phyloP scores from a whole-genome alignment of 257 asterid genomes.

The Anisodus acutangulus region DNA sequence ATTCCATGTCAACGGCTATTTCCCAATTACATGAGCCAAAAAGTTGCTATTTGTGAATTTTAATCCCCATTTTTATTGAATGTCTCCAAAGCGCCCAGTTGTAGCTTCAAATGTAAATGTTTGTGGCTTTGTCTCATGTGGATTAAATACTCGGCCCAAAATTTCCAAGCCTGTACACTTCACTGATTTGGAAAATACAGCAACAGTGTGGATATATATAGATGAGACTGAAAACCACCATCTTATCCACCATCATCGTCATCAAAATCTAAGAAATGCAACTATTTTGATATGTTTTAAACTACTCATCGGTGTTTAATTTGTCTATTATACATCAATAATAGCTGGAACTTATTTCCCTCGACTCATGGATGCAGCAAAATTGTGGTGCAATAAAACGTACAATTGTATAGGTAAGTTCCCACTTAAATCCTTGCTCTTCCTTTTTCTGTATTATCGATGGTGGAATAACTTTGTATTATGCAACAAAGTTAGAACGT shows the following conservation, averaged over 20 bases:
- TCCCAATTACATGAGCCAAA: too few species aligned
- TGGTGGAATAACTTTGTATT: neutral
- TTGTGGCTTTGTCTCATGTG: neutral
- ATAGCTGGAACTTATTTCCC: neutral
- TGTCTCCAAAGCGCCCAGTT: too few species aligned
- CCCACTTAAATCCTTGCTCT: slow-evolving; percentile 26
- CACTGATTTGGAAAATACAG: neutral
- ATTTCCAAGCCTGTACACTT: neutral
- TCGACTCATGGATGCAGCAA: slow-evolving; percentile 37
- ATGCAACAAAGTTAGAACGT: neutral
- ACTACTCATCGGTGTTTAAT: neutral
- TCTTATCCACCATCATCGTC: slow-evolving; percentile 1
- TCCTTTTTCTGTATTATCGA: neutral
- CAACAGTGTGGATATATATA: neutral
- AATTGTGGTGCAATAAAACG: slow-evolving; percentile 30
- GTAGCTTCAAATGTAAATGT: neutral
- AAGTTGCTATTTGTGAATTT: too few species aligned
- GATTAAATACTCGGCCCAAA: neutral
- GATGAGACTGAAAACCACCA: slow-evolving; percentile 25
- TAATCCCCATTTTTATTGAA: too few species aligned
- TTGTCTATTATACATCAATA: neutral
- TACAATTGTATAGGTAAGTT: slow-evolving; percentile 28
- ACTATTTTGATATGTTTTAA: neutral
- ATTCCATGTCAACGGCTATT: too few species aligned
- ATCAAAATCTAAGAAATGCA: neutral